Evolutionary conservation across 1,139 yeast species (phyloP).

Genomic region (Blastobotrys arbuscula): DNA sequence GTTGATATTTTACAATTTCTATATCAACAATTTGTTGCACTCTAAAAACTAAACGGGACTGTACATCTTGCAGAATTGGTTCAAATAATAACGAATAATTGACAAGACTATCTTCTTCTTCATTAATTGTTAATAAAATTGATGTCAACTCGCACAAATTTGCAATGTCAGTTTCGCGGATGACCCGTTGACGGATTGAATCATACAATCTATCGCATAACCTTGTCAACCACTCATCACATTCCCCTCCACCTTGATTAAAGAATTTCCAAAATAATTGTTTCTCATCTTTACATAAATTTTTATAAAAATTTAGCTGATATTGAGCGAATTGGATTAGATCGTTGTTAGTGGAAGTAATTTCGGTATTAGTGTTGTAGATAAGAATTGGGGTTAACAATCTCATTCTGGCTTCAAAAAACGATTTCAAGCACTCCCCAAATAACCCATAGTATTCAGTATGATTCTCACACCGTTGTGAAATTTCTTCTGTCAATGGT

Average conservation of each 20-base stretch:
- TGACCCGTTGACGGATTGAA: slow-evolving; percentile 53
- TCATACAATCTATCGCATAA: slow-evolving; percentile 76
- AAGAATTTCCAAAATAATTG: slow-evolving; percentile 54
- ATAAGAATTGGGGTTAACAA: slow-evolving; percentile 43
- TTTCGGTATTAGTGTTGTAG: background rate
- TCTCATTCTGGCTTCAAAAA: slow-evolving; percentile 51
- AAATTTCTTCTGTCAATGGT: slow-evolving; percentile 47
- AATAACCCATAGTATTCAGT: slow-evolving; percentile 63
- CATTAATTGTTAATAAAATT: slow-evolving; percentile 64
- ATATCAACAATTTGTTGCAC: slow-evolving; percentile 68
- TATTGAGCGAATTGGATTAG: slow-evolving; percentile 29
- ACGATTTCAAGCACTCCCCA: slow-evolving; percentile 58
- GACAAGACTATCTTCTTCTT: slow-evolving; percentile 35
- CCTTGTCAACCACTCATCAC: slow-evolving; percentile 53
- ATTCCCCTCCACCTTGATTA: slow-evolving; percentile 31
- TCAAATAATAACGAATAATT: slow-evolving; percentile 57
- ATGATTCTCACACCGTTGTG: slow-evolving; percentile 42
- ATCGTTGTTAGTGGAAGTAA: background rate
- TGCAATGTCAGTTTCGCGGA: slow-evolving; percentile 63
- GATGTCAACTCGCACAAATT: slow-evolving; percentile 71
- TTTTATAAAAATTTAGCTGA: slow-evolving; percentile 40
- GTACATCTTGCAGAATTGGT: slow-evolving; percentile 71
- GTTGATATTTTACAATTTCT: slow-evolving; percentile 60
- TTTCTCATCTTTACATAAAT: slow-evolving; percentile 55
- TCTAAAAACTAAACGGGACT: slow-evolving; percentile 71